Conservation (phyloP, 495 filamentous ascomycete genomes). For the Penicillium lagena region DNA sequence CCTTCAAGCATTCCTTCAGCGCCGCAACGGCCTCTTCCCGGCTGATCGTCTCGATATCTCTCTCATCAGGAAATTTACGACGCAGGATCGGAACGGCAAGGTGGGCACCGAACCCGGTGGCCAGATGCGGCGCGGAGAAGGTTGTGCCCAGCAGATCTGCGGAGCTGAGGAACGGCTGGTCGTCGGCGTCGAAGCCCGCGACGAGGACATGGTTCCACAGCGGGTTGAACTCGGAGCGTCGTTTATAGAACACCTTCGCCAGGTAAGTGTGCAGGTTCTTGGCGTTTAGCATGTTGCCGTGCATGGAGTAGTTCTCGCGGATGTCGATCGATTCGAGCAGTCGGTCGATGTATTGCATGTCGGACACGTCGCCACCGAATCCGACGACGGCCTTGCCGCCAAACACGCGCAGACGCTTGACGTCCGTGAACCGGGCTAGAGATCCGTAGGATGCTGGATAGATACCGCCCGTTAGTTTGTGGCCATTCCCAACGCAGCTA, state of each 20-base stretch:
- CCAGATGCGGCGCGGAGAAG: conserved; percentile 77
- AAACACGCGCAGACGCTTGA: conserved; percentile 83
- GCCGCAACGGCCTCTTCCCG: conserved; percentile 74
- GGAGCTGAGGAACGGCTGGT: conserved; percentile 79
- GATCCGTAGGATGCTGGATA: conserved; percentile 88
- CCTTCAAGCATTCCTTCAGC: conserved; percentile 92
- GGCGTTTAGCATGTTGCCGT: conserved; percentile 63
- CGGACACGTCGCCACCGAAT: conserved; percentile 90
- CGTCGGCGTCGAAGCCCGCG: conserved; percentile 73
- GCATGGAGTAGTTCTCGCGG: conserved; percentile 73
- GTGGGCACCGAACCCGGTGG: conserved; percentile 90
- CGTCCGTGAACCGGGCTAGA: conserved; percentile 91
- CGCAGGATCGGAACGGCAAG: conserved; percentile 89
- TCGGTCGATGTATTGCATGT: conserved; percentile 97
- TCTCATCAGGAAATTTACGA: conserved; percentile 74
- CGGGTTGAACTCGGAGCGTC: conserved; percentile 91
- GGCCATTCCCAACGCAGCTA: background rate
- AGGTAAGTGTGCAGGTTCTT: conserved; percentile 95
- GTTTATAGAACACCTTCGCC: conserved; percentile 87
- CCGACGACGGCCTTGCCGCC: conserved; percentile 65
- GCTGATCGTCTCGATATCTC: conserved; percentile 57
- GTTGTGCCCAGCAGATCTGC: conserved; percentile 92
- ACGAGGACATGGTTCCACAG: conserved; percentile 95
- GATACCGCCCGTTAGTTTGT: background rate
- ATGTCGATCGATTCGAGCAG: conserved; percentile 79